Evolutionary conservation across 1,284 basidiomycete species (phyloP), one percentile per base, ranked within the genome.

Genomic region (Meripilus lineatus): DNA sequence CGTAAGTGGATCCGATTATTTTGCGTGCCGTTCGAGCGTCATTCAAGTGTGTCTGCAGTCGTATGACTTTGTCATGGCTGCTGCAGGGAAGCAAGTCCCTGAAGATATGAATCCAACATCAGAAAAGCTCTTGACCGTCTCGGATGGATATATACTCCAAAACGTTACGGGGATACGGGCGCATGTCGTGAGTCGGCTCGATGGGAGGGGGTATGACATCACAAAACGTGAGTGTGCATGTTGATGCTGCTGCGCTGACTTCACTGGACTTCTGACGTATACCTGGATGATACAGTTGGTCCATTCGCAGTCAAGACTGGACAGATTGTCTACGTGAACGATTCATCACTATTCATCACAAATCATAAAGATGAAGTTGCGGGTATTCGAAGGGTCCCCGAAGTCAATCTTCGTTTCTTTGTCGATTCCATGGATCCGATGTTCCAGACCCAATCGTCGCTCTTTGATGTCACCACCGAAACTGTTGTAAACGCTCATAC

Each of bases 181-280:
- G 1, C 80, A 81, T 47, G 81, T 93, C 17, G 81, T 89, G 18
- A 84, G 78, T 56, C 74, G 88, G 20, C 61, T 92, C 38, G 91
- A 93, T 56, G 84, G 85, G n/a, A 79, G 72, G 53, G 91, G 91
- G 3, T 94, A 91, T 56, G 89, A 93, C 55, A 75, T 94, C 33
- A 75, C 84, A 15, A 88, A 80, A 68, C 32, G 4, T 26, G 24
- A 22, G 20, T 47, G 2, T 14, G 17, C 11, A 4, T n/a, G 8
- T 23, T 11, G 4, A 15, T 26, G 20, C 8, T n/a, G 4, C 14
- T 39, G 20, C n/a, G n/a, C n/a, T n/a, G n/a, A 30, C 28, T 10
- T 20, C 18, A 8, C 18, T 20, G 10, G 18, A 14, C 18, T n/a
- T 20, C 13, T 8, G 10, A 36, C 17, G 10, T 33, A 11, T 11